Percentiles rank a stretch among this genome's conserved stretches.
Evolutionary conservation across 1,139 yeast species (phyloP).

Genomic region (Hanseniaspora gamundiae): DNA sequence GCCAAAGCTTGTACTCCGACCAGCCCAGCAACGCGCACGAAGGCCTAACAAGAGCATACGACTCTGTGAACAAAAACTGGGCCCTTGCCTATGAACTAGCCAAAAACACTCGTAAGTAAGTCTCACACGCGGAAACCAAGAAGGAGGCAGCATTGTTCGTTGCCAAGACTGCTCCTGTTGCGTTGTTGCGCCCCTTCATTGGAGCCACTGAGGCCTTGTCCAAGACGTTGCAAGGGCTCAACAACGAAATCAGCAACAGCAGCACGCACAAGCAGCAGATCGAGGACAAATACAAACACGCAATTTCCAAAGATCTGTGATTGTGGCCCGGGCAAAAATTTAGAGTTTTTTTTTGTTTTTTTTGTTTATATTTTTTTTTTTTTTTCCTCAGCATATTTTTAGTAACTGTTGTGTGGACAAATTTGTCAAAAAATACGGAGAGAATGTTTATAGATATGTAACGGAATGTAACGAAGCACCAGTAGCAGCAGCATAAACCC

Average conservation of each 20-base stretch:
- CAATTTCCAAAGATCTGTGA: neutral
- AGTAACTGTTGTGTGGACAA: too few species aligned
- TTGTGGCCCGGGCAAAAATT: too few species aligned
- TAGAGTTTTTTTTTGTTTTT: too few species aligned
- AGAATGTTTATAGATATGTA: too few species aligned
- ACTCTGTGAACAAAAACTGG: constrained; percentile 58
- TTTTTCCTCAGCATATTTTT: too few species aligned
- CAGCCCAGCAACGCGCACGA: constrained; percentile 64
- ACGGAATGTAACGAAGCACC: too few species aligned
- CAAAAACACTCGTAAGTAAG: constrained; percentile 44
- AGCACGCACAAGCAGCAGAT: constrained; percentile 30
- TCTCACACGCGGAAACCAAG: constrained; percentile 49
- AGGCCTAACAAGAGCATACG: constrained; percentile 64
- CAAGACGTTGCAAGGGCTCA: constrained; percentile 69
- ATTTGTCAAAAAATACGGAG: too few species aligned
- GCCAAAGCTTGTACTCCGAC: constrained; percentile 66
- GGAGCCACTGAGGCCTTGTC: constrained; percentile 90
- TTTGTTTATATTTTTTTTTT: too few species aligned
- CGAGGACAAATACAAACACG: constrained; percentile 37
- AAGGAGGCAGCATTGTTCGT: constrained; percentile 51
- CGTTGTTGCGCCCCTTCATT: constrained; percentile 72
- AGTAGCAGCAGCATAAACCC: neutral
- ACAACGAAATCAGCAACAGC: constrained; percentile 66
- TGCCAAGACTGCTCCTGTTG: constrained; percentile 70
- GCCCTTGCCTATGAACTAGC: constrained; percentile 56